Conservation (phyloP, 192 early-diverging fungal species). For the Coemansia asiatica region DNA sequence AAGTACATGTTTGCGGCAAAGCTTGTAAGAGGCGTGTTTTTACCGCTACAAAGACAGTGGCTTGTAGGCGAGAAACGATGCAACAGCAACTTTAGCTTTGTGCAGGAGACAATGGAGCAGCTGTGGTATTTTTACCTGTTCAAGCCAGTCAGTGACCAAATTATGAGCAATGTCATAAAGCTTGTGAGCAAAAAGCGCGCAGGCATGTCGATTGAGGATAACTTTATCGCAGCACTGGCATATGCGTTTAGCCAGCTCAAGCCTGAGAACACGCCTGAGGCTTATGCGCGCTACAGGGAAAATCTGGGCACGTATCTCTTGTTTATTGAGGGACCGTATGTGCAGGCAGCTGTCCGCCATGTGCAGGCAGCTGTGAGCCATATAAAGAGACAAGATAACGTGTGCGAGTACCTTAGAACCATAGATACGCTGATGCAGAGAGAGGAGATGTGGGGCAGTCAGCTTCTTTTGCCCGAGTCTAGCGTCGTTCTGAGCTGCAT, state of each 20-base stretch:
- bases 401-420: neutral
- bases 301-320: conserved; percentile 2
- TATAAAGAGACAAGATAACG: neutral
- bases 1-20: neutral
- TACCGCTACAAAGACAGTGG: neutral
- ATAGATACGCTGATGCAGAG: neutral
- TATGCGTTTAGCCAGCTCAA: neutral
- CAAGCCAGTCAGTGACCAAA: neutral
- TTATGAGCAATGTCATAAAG: neutral
- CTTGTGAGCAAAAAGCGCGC: neutral
- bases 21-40: neutral
- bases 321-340: neutral
- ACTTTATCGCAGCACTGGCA: neutral
- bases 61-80: neutral
- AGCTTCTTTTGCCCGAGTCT: neutral
- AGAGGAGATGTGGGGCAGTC: neutral
- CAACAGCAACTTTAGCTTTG: neutral
- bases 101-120: conserved; percentile 2
- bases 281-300: neutral
- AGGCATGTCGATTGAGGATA: neutral
- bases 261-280: neutral
- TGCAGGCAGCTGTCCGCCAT: neutral
- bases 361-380: neutral
- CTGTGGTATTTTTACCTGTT: conserved; percentile 8
- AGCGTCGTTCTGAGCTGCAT: neutral